Base-by-base conservation (phyloP, 345 rosid genomes). In the Mangifera indica region DNA sequence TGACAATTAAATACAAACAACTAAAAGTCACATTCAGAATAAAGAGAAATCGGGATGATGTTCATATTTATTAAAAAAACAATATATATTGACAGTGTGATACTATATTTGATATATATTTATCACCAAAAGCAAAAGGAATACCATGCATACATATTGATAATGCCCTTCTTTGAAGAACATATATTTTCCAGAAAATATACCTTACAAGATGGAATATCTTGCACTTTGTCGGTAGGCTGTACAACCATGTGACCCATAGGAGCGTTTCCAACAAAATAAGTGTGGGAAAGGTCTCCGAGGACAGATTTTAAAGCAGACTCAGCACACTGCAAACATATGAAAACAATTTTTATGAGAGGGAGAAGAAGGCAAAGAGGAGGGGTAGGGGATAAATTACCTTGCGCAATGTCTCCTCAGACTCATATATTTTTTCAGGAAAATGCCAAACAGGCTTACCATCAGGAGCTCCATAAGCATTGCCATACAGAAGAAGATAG, bases 211-310 rank as follows among this genome's bases (percentile, higher is more conserved):
- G 87, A 72, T 60, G 84, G 79, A 71, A 62, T 32, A 53, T 84
- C 88, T 17, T 78, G 83, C 40, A 57, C 74, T 63, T 74, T 79
- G 64, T 88, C 86, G 24, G 71, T 60, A 60, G 82, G 84, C 70
- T 84, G 79, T 2, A 85, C 70, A 65, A 72, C 93, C 82, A 88
- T 78, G 78, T 92, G 99, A 72, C 93, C 99, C 94, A 89, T 94
- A 40, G 98, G 98, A 78, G 98, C 92, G 77, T 94, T 94, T 64
- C 98, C 98, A 59, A 89, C 98, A 81, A 94, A 94, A 78, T 90
- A 94, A 17, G 98, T 90, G 65, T 87, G 91, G 22, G 93, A 87
- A 10, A 94, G 89, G 71, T 87, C 91, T 54, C 97, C 98, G 45
- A 92, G 55, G 46, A 90, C 91, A 70, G 89, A 89, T 60, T 84